Percentiles rank a stretch among this genome's conserved stretches.
Evolutionary conservation across 495 filamentous ascomycete species (phyloP).

Genomic region (Podospora conica): DNA sequence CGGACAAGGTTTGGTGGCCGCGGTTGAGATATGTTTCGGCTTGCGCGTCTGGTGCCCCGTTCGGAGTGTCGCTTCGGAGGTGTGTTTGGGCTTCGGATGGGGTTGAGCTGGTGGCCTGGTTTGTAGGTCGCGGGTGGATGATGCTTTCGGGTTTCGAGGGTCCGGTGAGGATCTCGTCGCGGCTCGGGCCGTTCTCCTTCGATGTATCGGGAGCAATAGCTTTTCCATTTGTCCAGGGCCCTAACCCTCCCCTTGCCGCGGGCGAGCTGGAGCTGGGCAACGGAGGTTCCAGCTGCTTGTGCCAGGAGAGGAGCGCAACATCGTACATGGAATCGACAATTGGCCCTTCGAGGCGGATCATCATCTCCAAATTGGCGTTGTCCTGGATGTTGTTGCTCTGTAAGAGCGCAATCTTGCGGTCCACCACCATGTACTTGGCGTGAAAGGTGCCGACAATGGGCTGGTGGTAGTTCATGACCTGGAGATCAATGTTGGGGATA

Average conservation of each 20-base stretch:
- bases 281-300: constrained; percentile 55
- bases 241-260: constrained; percentile 30
- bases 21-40: constrained; percentile 11
- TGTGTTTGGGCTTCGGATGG: background rate
- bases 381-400: constrained; percentile 77
- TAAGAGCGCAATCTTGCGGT: constrained; percentile 58
- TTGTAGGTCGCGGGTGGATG: constrained; percentile 14
- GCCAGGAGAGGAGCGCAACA: constrained; percentile 64
- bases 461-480: constrained; percentile 71
- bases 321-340: constrained; percentile 73
- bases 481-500: constrained; percentile 63
- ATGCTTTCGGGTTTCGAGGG: constrained; percentile 23
- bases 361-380: constrained; percentile 75
- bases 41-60: constrained; percentile 7
- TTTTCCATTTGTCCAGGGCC: constrained; percentile 17
- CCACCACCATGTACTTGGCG: constrained; percentile 70
- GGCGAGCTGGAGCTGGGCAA: constrained; percentile 51
- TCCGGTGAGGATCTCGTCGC: constrained; percentile 20
- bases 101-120: background rate
- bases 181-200: constrained; percentile 6
- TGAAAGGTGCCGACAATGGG: constrained; percentile 70
- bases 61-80: constrained; percentile 4
- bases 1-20: constrained; percentile 18
- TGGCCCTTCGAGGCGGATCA: constrained; percentile 68
- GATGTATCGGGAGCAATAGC: constrained; percentile 5